Percentiles rank a stretch among this genome's conserved stretches.
Conservation (phyloP, 805 yeast species). For the Ogataea polymorpha region DNA sequence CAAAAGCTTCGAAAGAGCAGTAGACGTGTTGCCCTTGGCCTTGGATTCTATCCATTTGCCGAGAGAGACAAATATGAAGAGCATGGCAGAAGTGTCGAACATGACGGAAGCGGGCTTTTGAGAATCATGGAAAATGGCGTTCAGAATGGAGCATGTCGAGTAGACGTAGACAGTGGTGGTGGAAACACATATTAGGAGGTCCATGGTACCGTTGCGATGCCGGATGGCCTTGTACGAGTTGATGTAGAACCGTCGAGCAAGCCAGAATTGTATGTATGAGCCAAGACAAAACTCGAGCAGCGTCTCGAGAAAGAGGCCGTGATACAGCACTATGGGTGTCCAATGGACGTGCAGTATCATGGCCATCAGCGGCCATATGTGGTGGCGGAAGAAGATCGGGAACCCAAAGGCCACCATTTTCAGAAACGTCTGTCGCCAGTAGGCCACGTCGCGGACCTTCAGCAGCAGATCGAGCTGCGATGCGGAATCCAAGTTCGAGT, state of each 20-base stretch:
- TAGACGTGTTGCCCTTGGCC: slow-evolving; percentile 92
- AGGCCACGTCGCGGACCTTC: slow-evolving; percentile 65
- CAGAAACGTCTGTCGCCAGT: slow-evolving; percentile 62
- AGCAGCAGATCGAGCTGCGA: slow-evolving; percentile 69
- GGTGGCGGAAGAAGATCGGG: slow-evolving; percentile 55
- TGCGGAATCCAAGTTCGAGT: slow-evolving; percentile 51
- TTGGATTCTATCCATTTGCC: slow-evolving; percentile 91
- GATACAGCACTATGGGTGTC: slow-evolving; percentile 26
- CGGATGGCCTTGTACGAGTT: slow-evolving; percentile 63
- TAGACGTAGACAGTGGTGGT: slow-evolving; percentile 75
- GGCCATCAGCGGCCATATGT: slow-evolving; percentile 43
- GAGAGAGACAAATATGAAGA: slow-evolving; percentile 75
- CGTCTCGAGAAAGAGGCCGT: slow-evolving; percentile 65
- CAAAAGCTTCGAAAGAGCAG: slow-evolving; percentile 77
- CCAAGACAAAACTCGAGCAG: slow-evolving; percentile 57
- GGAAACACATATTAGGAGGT: slow-evolving; percentile 79
- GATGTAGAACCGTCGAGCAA: slow-evolving; percentile 67
- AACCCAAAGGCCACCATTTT: slow-evolving; percentile 54
- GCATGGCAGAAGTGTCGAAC: slow-evolving; percentile 86
- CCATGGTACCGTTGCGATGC: slow-evolving; percentile 85
- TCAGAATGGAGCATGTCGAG: slow-evolving; percentile 60
- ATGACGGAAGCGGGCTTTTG: slow-evolving; percentile 60
- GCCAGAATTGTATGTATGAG: slow-evolving; percentile 55
- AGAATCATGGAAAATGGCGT: slow-evolving; percentile 43
- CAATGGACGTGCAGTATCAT: slow-evolving; percentile 15